Base-by-base conservation (phyloP, 441 rosid species). In the Viola pubescens region DNA sequence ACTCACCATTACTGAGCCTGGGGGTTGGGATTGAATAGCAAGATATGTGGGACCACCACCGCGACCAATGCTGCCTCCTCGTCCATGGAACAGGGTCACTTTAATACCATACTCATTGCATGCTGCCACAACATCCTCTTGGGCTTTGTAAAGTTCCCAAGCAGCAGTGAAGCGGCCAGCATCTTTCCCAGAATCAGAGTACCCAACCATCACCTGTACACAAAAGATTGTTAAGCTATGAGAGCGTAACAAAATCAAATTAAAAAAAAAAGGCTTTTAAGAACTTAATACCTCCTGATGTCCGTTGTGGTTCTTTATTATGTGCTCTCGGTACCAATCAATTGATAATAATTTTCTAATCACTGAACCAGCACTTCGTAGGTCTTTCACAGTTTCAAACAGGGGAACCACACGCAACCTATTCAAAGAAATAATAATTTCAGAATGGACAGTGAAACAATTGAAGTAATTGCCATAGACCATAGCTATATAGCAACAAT, bases 131-230 rank as follows among this genome's bases (percentile, higher is more conserved):
- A 88, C 98, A 78, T 91, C 91, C 78, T 89, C 98, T 67, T 88
- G 98, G 59, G 98, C 98, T 77, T 91, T 91, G 84, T 91, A 91
- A 52, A 91, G 94, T 72, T 91, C 98, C 96, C 98, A 91, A 13
- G 96, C 96, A 63, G 98, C 98, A 49, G 96, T 83, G 74, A 91
- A 91, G 63, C 96, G 87, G 16, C 98, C 96, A 43, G 98, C 96
- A 72, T 88, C 98, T 75, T 91, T 91, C 54, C 95, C 98, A 56
- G 98, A 88, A 77, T 91, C 96, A 56, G 96, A 88, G 79, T 88
- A 91, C 62, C 98, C 98, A 68, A 91, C 98, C 96, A 91, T 88
- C 67, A 91, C 94, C 97, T 90, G 77, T 58, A 58, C 63, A 74
- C 19, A 69, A 7, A 58, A 66, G 56, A 34, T 43, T 62, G 40